phyloP scores from a whole-genome alignment of 148 eudicot genomes.

The Heliamphora exappendiculata region DNA sequence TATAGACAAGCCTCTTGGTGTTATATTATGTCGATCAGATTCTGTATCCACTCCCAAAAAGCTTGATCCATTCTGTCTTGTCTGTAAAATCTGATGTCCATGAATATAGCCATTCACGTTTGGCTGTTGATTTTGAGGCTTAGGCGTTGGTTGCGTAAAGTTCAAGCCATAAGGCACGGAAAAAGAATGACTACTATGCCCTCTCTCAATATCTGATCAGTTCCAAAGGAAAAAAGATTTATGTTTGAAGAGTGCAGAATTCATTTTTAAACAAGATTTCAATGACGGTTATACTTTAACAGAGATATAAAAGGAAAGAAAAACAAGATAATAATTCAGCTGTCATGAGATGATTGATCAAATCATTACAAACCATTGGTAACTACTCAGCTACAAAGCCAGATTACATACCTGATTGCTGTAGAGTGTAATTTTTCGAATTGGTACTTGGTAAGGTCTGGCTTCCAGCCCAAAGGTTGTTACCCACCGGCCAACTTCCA shows the following conservation, averaged over 20 bases:
- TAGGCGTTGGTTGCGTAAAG: constrained; percentile 29
- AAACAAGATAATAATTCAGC: background rate
- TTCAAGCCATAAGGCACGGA: constrained; percentile 47
- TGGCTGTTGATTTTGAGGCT: constrained; percentile 36
- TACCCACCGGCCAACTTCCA: constrained; percentile 52
- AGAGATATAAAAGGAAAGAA: background rate
- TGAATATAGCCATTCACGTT: constrained; percentile 50
- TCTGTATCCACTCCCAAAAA: constrained; percentile 56
- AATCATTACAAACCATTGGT: background rate
- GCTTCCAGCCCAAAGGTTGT: constrained; percentile 48
- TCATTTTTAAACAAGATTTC: background rate
- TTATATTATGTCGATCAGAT: constrained; percentile 39
- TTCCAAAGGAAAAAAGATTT: background rate
- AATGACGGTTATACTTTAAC: background rate
- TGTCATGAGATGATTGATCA: background rate
- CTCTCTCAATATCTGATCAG: constrained; percentile 53
- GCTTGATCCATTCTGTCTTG: constrained; percentile 54
- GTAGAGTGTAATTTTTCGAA: constrained; percentile 38
- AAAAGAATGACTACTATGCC: constrained; percentile 41
- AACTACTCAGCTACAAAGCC: background rate
- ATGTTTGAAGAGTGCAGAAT: background rate
- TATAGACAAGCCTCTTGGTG: constrained; percentile 45
- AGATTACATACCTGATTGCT: constrained; percentile 50
- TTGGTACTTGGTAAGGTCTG: constrained; percentile 40
- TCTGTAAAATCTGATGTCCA: constrained; percentile 33